These are phyloP conservation scores for Iberis pinnata DNA, from an alignment of 345 rosid genomes.

Conservation along the genomic window DNA sequence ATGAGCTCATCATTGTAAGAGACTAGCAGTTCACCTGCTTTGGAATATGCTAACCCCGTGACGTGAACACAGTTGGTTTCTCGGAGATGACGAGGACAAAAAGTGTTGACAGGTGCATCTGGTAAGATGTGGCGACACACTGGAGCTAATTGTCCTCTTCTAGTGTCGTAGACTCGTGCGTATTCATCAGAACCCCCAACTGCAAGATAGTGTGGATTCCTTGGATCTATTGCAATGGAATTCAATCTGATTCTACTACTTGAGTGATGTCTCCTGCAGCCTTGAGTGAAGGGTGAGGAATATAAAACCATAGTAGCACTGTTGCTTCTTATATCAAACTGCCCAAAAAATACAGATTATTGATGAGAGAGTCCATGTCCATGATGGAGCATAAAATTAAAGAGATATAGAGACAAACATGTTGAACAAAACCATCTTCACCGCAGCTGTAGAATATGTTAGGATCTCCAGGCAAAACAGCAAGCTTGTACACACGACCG, in stretches of 20 bases:
- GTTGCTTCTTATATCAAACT: conserved; percentile 53
- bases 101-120: conserved; percentile 40
- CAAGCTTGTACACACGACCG: conserved; percentile 45
- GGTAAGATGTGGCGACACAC: conserved; percentile 30
- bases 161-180: conserved; percentile 47
- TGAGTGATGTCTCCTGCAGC: conserved; percentile 37
- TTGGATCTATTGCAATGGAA: conserved; percentile 48
- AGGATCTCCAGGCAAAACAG: conserved; percentile 60
- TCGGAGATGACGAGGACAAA: conserved; percentile 42
- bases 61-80: conserved; percentile 36
- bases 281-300: conserved; percentile 37
- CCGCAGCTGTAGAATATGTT: conserved; percentile 52
- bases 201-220: conserved; percentile 45
- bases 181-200: conserved; percentile 63
- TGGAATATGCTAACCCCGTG: conserved; percentile 53
- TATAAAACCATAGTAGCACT: conserved; percentile 40
- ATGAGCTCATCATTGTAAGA: conserved; percentile 59
- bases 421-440: conserved; percentile 61
- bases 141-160: conserved; percentile 39
- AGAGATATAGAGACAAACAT: conserved; percentile 37
- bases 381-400: no score
- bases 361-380: no score
- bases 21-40: conserved; percentile 45
- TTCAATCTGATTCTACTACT: conserved; percentile 38
- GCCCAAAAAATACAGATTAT: no score